Evolutionary conservation across 805 yeast species (phyloP).

Genomic region (Metschnikowia reukaufii): DNA sequence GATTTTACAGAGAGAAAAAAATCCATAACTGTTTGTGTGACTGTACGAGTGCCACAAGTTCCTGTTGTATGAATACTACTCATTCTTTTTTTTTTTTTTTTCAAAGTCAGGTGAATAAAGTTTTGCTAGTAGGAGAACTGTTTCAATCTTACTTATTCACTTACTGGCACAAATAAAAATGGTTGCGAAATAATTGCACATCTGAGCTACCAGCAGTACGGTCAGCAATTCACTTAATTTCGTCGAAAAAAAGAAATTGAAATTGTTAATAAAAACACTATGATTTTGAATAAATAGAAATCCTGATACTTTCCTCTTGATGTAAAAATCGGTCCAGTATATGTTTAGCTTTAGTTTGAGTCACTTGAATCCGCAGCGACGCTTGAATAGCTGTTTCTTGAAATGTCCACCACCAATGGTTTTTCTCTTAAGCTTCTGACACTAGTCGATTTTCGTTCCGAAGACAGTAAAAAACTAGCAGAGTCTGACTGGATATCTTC

Average conservation of each 20-base stretch:
- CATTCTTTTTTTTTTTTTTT: no score
- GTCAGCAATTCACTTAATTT: no score
- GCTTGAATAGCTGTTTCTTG: neutral
- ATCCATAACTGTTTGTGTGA: constrained; percentile 4
- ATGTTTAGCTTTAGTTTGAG: neutral
- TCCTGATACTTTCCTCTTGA: no score
- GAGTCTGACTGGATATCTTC: constrained; percentile 2
- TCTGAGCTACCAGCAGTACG: neutral
- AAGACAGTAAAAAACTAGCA: neutral
- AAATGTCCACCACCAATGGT: constrained; percentile 2
- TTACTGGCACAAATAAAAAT: neutral
- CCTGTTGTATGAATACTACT: constrained; percentile 4
- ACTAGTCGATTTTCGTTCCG: neutral
- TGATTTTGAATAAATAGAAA: no score
- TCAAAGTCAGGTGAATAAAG: no score
- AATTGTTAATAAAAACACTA: no score
- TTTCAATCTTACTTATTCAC: neutral
- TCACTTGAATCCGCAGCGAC: neutral
- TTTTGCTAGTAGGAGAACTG: no score
- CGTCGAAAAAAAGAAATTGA: no score
- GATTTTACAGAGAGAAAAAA: constrained; percentile 4
- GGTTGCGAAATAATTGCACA: neutral
- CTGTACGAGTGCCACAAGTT: constrained; percentile 2
- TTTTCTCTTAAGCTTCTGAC: constrained; percentile 1
- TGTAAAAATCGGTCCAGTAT: no score